Base-by-base conservation (phyloP, 352 stramenopile genomes). In the Phytophthora rubi region DNA sequence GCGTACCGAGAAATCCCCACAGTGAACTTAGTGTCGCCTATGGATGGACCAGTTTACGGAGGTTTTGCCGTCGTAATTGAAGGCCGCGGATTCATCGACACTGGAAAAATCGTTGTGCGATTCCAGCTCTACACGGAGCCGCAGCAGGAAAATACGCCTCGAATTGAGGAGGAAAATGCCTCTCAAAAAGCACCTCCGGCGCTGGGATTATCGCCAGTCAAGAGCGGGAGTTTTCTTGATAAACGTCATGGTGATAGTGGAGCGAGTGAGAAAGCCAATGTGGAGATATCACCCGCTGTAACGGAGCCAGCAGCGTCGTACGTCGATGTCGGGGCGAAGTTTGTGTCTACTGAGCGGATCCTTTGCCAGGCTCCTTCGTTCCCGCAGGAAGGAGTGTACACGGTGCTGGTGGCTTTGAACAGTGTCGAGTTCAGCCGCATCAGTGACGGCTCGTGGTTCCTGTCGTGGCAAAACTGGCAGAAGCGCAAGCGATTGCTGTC, bases 401-500 rank as follows among this genome's bases (percentile, higher is more conserved):
- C 75, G 18, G 82, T 95, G 1, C 64, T 84, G 0, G 72, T 94
- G 30, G 77, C 83, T 6, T 65, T 94, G 0, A 94, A 95, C 30
- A 80, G 82, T 21, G 68, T 88, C 23, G 83, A 91, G 30, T 94
- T 93, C 68, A 88, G 79, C 60, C 53, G 65, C 2, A 68, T 85
- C 5, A 87, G 77, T 53, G 77, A 82, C 4, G 62, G 71, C 7
- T 82, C 85, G 15, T 94, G 82, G 85, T 92, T 92, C 56, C 65
- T 93, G 32, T 75, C 79, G n/a, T 95, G 88, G 88, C 83, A 91
- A 28, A 95, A 93, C 64, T 95, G 88, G 88, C 86, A 94, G 61
- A 87, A 84, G 30, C 75, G 86, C 7, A 91, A 91, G 62, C 75
- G 78, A 2, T 30, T 89, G 33, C 71, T 85, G 6, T 70, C 66